Base-by-base conservation (phyloP, 2,329 filamentous ascomycete species). In the Rutstroemia sydowiana region DNA sequence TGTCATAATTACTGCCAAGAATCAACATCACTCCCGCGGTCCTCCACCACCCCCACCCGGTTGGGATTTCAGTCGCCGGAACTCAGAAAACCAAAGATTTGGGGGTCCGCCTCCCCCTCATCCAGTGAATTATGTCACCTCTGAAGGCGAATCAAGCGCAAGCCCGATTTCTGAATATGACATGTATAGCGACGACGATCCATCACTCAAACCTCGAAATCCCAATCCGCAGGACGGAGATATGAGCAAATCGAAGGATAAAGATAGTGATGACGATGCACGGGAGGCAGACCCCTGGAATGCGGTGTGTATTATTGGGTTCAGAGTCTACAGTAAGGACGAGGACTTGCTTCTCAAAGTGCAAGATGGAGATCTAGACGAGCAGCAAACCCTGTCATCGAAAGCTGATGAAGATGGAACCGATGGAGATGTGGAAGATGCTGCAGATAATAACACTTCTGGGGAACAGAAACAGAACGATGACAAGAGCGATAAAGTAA, bases 101-200 rank as follows among this genome's bases (percentile, higher is more conserved):
- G 20, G n/a, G 4, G n/a, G 39, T 26, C 47, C 28, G 34, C 43
- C 32, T 34, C 47, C 60, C 36, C 53, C 65, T 20, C 45, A 71
- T 72, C 53, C 70, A 16, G 44, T 48, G 9, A 45, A 58, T 21
- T 59, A 59, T 32, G 52, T 60, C 16, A 55, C 49, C 16, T 76
- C 75, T 0, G 75, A 75, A 5, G 73, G 73, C 31, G 75, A 82
- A 50, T 80, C 78, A 0, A 82, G 78, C 0, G 79, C 81, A 41
- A 80, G 77, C 6, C 80, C 80, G 0, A 71, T 82, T 2, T 73
- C 75, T 32, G 79, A 82, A 55, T 82, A 75, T 71, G 71, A 75
- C 57, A 70, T 81, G 26, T 82, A 81, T 63, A 78, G 75, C 53
- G 75, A 73, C 46, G 79, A 82, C 56, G 78, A 83, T 59, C 74